phyloP scores from a whole-genome alignment of 2,329 filamentous ascomycete species.

The Pseudocercospora crystallina region DNA sequence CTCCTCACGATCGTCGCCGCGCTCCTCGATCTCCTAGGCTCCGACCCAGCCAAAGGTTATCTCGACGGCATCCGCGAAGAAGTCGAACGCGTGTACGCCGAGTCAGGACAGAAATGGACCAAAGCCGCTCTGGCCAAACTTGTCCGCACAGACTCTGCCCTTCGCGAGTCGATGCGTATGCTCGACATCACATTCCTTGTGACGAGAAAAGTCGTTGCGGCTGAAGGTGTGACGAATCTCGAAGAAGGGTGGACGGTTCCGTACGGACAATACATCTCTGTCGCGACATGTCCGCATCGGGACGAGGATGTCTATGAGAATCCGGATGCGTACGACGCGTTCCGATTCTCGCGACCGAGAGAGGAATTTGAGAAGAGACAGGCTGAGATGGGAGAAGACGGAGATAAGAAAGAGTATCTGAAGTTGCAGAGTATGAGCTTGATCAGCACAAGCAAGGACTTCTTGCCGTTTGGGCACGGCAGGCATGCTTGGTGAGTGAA shows the following conservation, averaged over 20 bases:
- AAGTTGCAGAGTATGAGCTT: constrained; percentile 27
- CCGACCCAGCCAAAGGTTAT: constrained; percentile 37
- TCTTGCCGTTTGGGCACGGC: constrained; percentile 34
- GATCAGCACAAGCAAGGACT: constrained; percentile 30
- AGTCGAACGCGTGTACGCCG: constrained; percentile 23
- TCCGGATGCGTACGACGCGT: constrained; percentile 32
- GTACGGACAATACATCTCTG: constrained; percentile 23
- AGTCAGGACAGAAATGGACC: constrained; percentile 22
- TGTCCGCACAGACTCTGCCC: constrained; percentile 29
- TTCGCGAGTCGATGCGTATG: constrained; percentile 35
- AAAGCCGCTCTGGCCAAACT: constrained; percentile 29
- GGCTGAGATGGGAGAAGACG: constrained; percentile 7
- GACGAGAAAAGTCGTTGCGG: constrained; percentile 29
- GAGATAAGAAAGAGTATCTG: constrained; percentile 17
- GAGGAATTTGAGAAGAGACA: constrained; percentile 24
- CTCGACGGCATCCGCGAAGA: constrained; percentile 38
- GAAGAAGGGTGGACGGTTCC: constrained; percentile 27
- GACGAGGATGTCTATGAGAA: constrained; percentile 33
- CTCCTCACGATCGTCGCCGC: constrained; percentile 52
- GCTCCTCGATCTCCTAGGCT: constrained; percentile 49
- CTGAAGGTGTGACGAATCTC: constrained; percentile 27
- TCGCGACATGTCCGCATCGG: constrained; percentile 25
- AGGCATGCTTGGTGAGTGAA: constrained; percentile 29
- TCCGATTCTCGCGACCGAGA: constrained; percentile 30
- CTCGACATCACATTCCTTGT: constrained; percentile 26